Evolutionary conservation across 176 grass and related monocot genomes (phyloP).

Genomic region (Aegilops bicornis): DNA sequence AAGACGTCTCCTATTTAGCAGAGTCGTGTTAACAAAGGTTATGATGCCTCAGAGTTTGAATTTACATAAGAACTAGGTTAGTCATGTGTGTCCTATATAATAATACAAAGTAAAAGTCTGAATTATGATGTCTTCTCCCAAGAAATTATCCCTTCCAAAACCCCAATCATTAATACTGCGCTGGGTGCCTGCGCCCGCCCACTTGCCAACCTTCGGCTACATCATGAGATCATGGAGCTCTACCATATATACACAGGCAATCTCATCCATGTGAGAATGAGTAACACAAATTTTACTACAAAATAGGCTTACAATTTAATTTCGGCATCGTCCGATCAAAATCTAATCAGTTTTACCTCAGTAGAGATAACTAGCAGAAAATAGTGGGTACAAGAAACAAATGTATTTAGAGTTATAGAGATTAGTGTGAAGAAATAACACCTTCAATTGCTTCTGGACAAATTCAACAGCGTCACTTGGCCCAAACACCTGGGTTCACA

Average conservation of each 20-base stretch:
- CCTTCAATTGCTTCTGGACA: conserved; percentile 87
- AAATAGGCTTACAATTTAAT: neutral
- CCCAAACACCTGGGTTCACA: conserved; percentile 69
- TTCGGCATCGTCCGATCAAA: neutral
- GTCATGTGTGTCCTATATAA: neutral
- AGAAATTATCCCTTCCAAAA: neutral
- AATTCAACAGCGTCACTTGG: conserved; percentile 92
- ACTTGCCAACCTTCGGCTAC: neutral
- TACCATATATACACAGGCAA: neutral
- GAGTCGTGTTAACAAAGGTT: neutral
- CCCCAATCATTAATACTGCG: neutral
- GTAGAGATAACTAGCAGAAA: neutral
- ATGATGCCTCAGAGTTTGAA: neutral
- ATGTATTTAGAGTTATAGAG: neutral
- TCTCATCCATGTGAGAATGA: neutral
- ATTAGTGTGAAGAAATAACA: conserved; percentile 15
- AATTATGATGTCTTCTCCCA: neutral
- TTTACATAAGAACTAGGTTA: neutral
- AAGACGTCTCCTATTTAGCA: conserved; percentile 53
- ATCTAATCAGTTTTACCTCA: neutral
- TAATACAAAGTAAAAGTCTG: too few relatives aligned
- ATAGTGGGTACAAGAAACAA: neutral
- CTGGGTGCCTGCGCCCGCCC: neutral
- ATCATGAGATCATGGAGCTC: neutral
- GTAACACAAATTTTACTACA: neutral